Percentiles rank a stretch among this genome's conserved stretches.
Evolutionary conservation across 768 basidiomycete genomes (phyloP).

Genomic region (Kwoniella bestiolae): DNA sequence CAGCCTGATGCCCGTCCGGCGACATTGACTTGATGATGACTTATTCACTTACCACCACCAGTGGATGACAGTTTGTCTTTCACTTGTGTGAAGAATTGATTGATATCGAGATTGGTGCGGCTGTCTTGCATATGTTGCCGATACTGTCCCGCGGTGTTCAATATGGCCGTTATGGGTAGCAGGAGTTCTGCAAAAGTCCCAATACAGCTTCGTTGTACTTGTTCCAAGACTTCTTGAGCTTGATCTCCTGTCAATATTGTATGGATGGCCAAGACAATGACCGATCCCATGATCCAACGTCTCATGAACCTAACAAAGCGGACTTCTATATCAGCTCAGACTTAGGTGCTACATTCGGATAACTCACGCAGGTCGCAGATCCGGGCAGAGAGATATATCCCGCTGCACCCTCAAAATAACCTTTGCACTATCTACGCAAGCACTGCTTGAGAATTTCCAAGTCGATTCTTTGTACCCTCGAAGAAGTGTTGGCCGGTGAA

Average conservation of each 20-base stretch:
- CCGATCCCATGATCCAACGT: constrained; percentile 25
- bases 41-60: neutral
- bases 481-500: constrained; percentile 24
- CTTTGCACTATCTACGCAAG: constrained; percentile 17
- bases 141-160: neutral
- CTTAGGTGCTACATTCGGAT: neutral
- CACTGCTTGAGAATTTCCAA: neutral
- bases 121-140: neutral
- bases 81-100: neutral
- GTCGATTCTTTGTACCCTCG: neutral
- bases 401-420: constrained; percentile 2
- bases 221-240: neutral
- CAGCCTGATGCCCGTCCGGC: neutral
- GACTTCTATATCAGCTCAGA: neutral
- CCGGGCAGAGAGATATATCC: neutral
- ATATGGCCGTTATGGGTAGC: neutral
- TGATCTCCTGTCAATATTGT: neutral
- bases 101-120: neutral
- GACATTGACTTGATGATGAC: too few relatives aligned
- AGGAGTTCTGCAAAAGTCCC: neutral
- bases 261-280: constrained; percentile 19
- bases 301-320: constrained; percentile 13
- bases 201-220: neutral
- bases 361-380: constrained; percentile 17
- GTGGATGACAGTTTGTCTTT: neutral